Evolutionary conservation across 495 filamentous ascomycete species (phyloP).

Genomic region (Amorphotheca resinae): DNA sequence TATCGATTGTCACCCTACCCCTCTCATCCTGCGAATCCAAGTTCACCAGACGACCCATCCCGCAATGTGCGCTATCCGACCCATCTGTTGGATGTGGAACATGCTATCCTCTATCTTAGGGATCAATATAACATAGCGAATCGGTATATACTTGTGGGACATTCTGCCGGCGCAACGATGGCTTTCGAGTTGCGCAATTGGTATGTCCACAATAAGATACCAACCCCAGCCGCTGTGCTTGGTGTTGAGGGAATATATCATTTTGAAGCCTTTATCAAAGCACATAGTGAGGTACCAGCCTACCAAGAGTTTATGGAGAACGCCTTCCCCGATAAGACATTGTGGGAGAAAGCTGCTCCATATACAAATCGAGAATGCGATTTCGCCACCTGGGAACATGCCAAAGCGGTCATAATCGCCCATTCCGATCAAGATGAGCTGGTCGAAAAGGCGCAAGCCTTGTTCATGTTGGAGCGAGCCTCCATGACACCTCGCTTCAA

Average conservation of each 20-base stretch:
- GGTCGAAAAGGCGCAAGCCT: conserved; percentile 14
- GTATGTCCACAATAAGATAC: conserved; percentile 11
- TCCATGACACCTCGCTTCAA: background rate
- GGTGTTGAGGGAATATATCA: conserved; percentile 17
- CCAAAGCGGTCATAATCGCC: conserved; percentile 13
- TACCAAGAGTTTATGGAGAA: conserved; percentile 12
- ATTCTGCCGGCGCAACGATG: conserved; percentile 64
- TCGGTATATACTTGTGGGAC: conserved; percentile 57
- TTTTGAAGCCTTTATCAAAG: conserved; percentile 10
- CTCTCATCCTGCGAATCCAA: conserved; percentile 33
- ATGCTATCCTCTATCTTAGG: conserved; percentile 50
- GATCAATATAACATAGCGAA: conserved; percentile 35
- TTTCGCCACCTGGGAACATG: conserved; percentile 8
- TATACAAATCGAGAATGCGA: background rate
- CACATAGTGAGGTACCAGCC: conserved; percentile 10
- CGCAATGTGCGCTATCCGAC: conserved; percentile 51
- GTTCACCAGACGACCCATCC: conserved; percentile 12
- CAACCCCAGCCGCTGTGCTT: conserved; percentile 9
- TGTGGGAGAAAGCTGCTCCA: conserved; percentile 14
- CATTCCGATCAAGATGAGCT: conserved; percentile 16
- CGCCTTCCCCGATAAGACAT: conserved; percentile 12
- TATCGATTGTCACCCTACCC: conserved; percentile 75
- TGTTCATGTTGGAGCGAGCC: conserved; percentile 11
- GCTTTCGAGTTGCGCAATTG: conserved; percentile 52
- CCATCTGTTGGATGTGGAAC: conserved; percentile 57